phyloP scores from a whole-genome alignment of 768 basidiomycete species.

The Mrakia hoshinonis region DNA sequence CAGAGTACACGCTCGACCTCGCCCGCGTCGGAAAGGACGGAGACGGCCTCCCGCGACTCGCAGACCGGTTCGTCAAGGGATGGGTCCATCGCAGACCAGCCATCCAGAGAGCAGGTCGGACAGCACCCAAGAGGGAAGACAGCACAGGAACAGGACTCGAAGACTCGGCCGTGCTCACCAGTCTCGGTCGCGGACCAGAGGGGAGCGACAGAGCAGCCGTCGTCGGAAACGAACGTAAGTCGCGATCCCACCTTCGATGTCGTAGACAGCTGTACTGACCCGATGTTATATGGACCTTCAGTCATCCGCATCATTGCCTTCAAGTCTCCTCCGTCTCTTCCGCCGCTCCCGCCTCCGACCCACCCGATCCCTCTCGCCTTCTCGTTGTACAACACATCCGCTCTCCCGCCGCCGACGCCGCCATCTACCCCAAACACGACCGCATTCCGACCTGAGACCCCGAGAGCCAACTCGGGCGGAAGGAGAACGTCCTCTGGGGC shows the following conservation, averaged over 20 bases:
- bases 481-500: background rate
- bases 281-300: background rate
- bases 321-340: background rate
- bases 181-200: slow-evolving; percentile 16
- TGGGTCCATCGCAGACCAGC: background rate
- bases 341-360: slow-evolving; percentile 4
- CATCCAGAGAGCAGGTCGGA: background rate
- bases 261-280: background rate
- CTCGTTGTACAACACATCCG: slow-evolving; percentile 14
- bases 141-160: background rate
- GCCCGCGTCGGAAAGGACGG: slow-evolving; percentile 4
- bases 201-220: slow-evolving; percentile 25
- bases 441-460: background rate
- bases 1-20: slow-evolving; percentile 3
- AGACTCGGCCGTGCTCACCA: slow-evolving; percentile 10
- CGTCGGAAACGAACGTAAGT: slow-evolving; percentile 27
- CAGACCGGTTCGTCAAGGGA: slow-evolving; percentile 12
- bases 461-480: background rate
- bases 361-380: slow-evolving; percentile 19
- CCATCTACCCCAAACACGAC: background rate
- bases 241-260: background rate
- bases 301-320: slow-evolving; percentile 22
- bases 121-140: background rate
- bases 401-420: background rate
- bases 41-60: background rate